Conservation (phyloP, 371 early-diverging fungal species). For the Dipsacomyces acuminosporus region DNA sequence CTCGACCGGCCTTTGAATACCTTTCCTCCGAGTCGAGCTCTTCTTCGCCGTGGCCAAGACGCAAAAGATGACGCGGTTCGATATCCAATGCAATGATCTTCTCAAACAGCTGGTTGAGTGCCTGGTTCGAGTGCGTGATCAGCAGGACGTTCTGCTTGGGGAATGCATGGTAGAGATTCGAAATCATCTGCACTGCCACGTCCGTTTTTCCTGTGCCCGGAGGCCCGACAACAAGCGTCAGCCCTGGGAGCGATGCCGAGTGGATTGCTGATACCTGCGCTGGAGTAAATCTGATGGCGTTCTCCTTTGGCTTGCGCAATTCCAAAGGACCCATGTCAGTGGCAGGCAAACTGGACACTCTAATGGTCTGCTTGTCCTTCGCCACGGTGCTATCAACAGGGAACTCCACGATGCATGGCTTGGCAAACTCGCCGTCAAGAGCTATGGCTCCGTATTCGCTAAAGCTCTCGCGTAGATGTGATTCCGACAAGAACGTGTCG, state of each 20-base stretch:
- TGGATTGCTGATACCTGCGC: slow-evolving; percentile 83
- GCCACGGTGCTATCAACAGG: slow-evolving; percentile 2
- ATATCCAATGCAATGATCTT: slow-evolving; percentile 84
- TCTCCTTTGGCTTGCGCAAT: slow-evolving; percentile 58
- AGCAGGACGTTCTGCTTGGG: slow-evolving; percentile 86
- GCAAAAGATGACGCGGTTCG: slow-evolving; percentile 84
- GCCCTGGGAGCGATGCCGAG: slow-evolving; percentile 72
- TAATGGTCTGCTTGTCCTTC: background rate
- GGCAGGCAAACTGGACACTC: slow-evolving; percentile 4
- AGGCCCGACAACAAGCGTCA: slow-evolving; percentile 91
- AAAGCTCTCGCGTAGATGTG: slow-evolving; percentile 71
- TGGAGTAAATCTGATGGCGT: slow-evolving; percentile 79
- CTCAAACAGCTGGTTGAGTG: slow-evolving; percentile 92
- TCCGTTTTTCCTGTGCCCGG: slow-evolving; percentile 98
- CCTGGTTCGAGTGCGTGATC: slow-evolving; percentile 93
- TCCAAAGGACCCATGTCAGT: slow-evolving; percentile 73
- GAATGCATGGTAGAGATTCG: slow-evolving; percentile 85
- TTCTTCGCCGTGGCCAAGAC: slow-evolving; percentile 92
- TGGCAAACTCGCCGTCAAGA: slow-evolving; percentile 22
- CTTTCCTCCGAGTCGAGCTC: slow-evolving; percentile 73
- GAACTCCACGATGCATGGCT: slow-evolving; percentile 61
- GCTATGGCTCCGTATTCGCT: slow-evolving; percentile 47
- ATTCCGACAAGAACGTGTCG: slow-evolving; percentile 81
- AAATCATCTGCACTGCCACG: slow-evolving; percentile 91
- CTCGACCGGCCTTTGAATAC: slow-evolving; percentile 90